A percentile compares a stretch with the other conserved stretches of the same genome.
Conservation (phyloP, 306 rosid genomes). For the Lagenaria siceraria region DNA sequence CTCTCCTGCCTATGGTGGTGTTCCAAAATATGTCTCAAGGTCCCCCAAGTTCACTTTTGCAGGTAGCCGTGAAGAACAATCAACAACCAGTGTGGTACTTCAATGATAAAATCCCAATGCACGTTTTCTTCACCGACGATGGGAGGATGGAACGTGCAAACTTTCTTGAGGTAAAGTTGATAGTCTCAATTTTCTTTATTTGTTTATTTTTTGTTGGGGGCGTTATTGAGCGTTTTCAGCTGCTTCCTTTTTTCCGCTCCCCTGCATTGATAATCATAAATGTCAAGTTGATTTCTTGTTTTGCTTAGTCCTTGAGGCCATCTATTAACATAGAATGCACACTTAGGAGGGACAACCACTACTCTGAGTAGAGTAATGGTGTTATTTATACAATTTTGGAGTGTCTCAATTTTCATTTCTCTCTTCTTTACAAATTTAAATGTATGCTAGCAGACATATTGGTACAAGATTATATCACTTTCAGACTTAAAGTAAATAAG, state of each 20-base stretch:
- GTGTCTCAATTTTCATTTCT: background rate
- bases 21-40: conserved; percentile 96
- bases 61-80: conserved; percentile 82
- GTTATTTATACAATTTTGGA: background rate
- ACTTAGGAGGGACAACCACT: background rate
- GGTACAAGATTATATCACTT: background rate
- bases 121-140: conserved; percentile 76
- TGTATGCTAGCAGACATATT: background rate
- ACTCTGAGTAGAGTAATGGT: background rate
- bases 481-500: no score
- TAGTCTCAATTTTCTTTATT: background rate
- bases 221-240: background rate
- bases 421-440: background rate
- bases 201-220: background rate
- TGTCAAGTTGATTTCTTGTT: background rate
- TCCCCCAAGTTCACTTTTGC: conserved; percentile 82
- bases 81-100: conserved; percentile 97
- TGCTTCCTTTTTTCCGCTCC: background rate
- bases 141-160: conserved; percentile 89
- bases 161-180: conserved; percentile 70
- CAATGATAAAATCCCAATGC: conserved; percentile 59
- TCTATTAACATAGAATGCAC: background rate
- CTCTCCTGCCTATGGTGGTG: conserved; percentile 82
- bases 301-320: background rate
- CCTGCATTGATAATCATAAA: background rate